Base-by-base conservation (phyloP, 176 grass and related monocot genomes). In the Ampelocalamus luodianensis region DNA sequence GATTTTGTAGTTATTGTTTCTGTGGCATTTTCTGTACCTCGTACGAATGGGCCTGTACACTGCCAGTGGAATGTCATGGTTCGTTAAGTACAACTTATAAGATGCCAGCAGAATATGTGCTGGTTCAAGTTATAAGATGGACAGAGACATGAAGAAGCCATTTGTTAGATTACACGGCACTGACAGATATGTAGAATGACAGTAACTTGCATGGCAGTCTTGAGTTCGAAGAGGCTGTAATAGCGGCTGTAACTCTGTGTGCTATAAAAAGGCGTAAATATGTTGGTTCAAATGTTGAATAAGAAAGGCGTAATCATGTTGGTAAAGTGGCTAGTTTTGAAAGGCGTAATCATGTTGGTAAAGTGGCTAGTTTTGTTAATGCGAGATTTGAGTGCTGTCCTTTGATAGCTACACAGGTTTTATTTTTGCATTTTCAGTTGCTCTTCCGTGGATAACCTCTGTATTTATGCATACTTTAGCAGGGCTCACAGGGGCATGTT, bases 11-110 rank as follows among this genome's bases (percentile, higher is more conserved):
- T 62, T 37, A 34, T 20, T 82, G 64, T 51, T 74, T 66, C 4
- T 27, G 43, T 36, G 50, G 18, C 46, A 59, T 15, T 29, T 89
- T 48, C 16, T 68, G 53, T 70, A 76, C 27, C 65, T 56, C 62
- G 32, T 37, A 42, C 77, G 43, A 74, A 81, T 68, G 49, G 68
- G 75, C 11, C 53, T 78, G 11, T 75, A 81, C 78, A 74, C 14
- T 17, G 26, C 13, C 16, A 72, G 8, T 22, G 24, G 58, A 77
- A 45, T 22, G 20, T 26, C 32, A 34, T 34, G 32, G 32, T 34
- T 34, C 32, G 32, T 34, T 34, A 34, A 34, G 32, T 34, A 34
- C 3, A 34, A 34, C 32, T 34, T 34, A 34, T 34, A 34, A 34
- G 32, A 34, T 23, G 26, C 13, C 16, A 72, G 8, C 26, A 26